These are phyloP conservation scores for Biscogniauxia marginata DNA, from an alignment of 2,329 filamentous ascomycete species.

Conservation along the genomic window DNA sequence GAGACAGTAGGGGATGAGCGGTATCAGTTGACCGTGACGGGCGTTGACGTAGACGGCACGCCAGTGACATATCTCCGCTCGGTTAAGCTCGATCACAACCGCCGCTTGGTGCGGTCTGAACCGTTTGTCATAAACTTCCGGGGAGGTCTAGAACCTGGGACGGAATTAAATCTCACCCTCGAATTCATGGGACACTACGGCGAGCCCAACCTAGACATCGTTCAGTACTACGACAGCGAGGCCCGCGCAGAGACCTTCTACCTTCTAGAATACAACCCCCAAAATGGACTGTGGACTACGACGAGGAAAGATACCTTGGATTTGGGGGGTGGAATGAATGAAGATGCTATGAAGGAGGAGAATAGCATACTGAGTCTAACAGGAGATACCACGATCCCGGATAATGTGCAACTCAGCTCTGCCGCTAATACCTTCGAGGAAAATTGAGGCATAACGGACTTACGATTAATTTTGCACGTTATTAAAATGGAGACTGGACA, in stretches of 20 bases:
- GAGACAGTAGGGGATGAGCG: constrained; percentile 19
- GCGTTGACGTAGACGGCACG: constrained; percentile 42
- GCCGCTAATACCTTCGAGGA: too few relatives aligned
- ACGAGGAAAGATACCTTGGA: constrained; percentile 1
- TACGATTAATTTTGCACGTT: too few relatives aligned
- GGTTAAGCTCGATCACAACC: constrained; percentile 38
- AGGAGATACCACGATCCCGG: too few relatives aligned
- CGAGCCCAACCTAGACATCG: constrained; percentile 40
- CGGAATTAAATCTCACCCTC: constrained; percentile 37
- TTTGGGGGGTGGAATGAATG: neutral
- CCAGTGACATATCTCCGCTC: constrained; percentile 40
- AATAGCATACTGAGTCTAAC: neutral
- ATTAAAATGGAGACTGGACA: too few relatives aligned
- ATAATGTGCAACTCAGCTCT: too few relatives aligned
- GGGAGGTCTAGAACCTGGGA: constrained; percentile 21
- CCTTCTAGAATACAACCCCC: constrained; percentile 31
- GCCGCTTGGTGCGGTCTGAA: constrained; percentile 35
- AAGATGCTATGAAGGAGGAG: neutral
- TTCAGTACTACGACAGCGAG: constrained; percentile 15
- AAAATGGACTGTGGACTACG: constrained; percentile 27
- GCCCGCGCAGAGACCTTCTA: constrained; percentile 16
- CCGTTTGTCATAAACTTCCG: constrained; percentile 39
- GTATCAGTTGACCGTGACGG: constrained; percentile 31
- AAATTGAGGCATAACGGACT: too few relatives aligned
- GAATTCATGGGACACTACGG: constrained; percentile 49